Percentiles rank a stretch among this genome's conserved stretches.
Evolutionary conservation across 106 monocot genomes (phyloP).

Genomic region (Gastrodia elata): DNA sequence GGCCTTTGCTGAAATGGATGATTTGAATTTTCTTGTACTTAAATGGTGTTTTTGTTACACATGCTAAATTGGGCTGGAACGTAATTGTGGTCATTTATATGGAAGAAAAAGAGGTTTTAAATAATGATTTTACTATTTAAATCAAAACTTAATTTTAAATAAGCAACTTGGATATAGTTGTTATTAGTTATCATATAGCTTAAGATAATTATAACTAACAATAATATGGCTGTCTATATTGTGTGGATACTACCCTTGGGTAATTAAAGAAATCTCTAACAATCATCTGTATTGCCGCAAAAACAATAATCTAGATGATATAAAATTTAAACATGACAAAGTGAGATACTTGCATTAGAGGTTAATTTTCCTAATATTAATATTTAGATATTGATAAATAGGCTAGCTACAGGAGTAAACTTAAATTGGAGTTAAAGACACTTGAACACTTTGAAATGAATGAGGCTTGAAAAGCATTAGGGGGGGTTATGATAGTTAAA

Average conservation of each 20-base stretch:
- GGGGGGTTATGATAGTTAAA: no score
- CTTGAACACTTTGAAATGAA: no score
- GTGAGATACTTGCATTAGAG: neutral
- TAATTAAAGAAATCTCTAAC: neutral
- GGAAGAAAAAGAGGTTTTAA: neutral
- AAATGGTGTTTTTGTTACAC: no score
- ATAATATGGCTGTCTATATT: neutral
- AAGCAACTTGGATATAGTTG: neutral
- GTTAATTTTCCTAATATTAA: no score
- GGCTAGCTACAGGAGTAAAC: no score
- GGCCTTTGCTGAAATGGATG: no score
- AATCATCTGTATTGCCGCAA: neutral
- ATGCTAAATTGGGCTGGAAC: no score
- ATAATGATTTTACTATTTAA: neutral
- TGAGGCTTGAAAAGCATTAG: no score
- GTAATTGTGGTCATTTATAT: neutral
- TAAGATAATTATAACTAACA: neutral
- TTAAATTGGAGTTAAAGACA: no score
- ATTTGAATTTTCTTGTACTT: no score
- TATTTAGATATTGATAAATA: no score
- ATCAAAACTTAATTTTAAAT: neutral
- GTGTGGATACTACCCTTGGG: neutral
- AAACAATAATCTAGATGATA: neutral
- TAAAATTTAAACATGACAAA: neutral
- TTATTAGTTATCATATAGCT: neutral